A percentile compares a stretch with the other conserved stretches of the same genome.
Conservation (phyloP, 2,329 filamentous ascomycete species). For the Fusarium aywerte region DNA sequence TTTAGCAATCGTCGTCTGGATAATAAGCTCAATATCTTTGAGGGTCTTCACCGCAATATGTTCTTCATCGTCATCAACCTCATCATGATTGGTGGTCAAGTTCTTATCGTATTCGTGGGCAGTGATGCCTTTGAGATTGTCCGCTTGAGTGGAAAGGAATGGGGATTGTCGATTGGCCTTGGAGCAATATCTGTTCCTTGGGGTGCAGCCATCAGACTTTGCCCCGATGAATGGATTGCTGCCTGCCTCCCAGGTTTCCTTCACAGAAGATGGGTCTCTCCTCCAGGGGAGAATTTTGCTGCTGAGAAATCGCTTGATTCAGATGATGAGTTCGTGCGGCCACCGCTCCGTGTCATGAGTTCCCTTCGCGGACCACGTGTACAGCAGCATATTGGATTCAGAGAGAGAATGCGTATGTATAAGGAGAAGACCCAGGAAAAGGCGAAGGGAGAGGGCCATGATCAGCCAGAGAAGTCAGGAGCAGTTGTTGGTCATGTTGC, state of each 20-base stretch:
- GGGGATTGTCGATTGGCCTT: constrained; percentile 83
- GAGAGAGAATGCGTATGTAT: constrained; percentile 43
- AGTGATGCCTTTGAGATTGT: constrained; percentile 77
- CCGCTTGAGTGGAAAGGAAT: constrained; percentile 73
- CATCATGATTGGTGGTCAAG: constrained; percentile 85
- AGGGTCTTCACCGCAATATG: constrained; percentile 79
- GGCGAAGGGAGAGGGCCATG: constrained; percentile 8
- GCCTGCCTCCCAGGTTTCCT: constrained; percentile 47
- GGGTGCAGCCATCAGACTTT: constrained; percentile 77
- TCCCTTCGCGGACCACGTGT: constrained; percentile 48
- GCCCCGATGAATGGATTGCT: constrained; percentile 70
- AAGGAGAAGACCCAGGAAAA: constrained; percentile 45
- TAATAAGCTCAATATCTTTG: constrained; percentile 89
- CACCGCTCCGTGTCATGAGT: constrained; percentile 47
- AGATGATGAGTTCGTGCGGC: constrained; percentile 40
- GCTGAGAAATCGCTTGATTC: constrained; percentile 31
- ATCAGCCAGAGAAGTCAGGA: constrained; percentile 2
- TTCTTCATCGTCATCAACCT: constrained; percentile 85
- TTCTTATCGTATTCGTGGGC: constrained; percentile 86
- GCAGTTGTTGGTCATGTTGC: constrained; percentile 14
- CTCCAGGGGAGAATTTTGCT: constrained; percentile 23
- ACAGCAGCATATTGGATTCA: constrained; percentile 48
- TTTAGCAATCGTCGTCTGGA: constrained; percentile 72
- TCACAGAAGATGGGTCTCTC: constrained; percentile 43
- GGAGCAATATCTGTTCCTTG: constrained; percentile 79